These are phyloP conservation scores for Pachysandra terminalis DNA, from an alignment of 164 flowering plant genomes.

Conservation along the genomic window DNA sequence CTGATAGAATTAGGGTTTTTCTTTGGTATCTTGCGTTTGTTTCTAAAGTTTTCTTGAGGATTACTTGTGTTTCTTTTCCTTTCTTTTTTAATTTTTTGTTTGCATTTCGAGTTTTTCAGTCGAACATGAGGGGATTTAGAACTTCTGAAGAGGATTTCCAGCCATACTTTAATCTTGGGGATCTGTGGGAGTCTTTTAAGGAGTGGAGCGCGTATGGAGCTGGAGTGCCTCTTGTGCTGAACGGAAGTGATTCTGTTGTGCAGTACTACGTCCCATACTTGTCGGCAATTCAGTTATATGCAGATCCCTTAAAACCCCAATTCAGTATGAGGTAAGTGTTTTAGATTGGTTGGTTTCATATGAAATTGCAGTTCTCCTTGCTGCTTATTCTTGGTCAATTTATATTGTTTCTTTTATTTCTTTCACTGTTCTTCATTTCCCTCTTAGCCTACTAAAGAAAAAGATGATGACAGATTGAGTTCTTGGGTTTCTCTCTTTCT, in stretches of 20 bases:
- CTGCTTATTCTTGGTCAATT: not conserved
- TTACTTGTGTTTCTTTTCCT: not conserved
- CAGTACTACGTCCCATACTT: conserved; percentile 75
- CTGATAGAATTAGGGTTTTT: not conserved
- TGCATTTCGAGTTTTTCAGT: conserved; percentile 22
- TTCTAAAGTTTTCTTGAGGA: not conserved
- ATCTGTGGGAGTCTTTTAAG: conserved; percentile 64
- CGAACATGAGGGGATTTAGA: conserved; percentile 35
- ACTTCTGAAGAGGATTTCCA: conserved; percentile 26
- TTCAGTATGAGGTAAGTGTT: conserved; percentile 34
- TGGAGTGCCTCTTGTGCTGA: conserved; percentile 61
- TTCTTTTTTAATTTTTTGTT: not conserved
- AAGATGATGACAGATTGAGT: too few relatives aligned
- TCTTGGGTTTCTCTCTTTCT: too few relatives aligned
- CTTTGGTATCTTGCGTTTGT: not conserved
- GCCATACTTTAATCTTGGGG: conserved; percentile 49
- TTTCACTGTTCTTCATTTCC: not conserved
- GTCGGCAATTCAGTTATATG: conserved; percentile 69
- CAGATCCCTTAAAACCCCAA: conserved; percentile 36
- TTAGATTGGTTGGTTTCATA: not conserved
- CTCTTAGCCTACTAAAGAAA: too few relatives aligned
- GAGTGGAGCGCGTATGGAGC: conserved; percentile 83
- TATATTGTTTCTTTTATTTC: not conserved
- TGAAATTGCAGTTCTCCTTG: not conserved
- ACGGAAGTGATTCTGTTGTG: conserved; percentile 41